Conservation (phyloP, 208 protist genomes). For the Naegleria fowleri region DNA sequence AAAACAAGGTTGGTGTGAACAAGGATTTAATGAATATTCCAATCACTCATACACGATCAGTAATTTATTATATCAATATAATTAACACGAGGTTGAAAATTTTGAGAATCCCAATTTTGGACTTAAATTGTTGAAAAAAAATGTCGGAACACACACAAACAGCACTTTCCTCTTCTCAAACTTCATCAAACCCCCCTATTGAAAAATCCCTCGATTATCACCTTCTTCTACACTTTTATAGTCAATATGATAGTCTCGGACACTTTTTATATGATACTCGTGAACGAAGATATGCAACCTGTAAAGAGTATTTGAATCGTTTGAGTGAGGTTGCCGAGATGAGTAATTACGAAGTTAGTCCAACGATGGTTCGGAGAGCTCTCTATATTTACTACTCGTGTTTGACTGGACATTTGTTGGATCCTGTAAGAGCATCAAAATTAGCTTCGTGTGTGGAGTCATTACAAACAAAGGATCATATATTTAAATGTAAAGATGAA, state of each 20-base stretch:
- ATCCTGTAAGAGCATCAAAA: neutral
- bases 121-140: neutral
- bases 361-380: neutral
- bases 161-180: too few species aligned
- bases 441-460: neutral
- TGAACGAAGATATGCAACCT: neutral
- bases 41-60: too few species aligned
- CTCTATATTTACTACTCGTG: constrained; percentile 1
- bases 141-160: neutral
- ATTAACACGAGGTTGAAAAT: too few species aligned
- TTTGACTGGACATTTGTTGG: neutral
- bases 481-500: constrained; percentile 16
- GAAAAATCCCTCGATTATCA: neutral
- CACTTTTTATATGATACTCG: neutral
- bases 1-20: too few species aligned
- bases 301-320: neutral
- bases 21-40: too few species aligned
- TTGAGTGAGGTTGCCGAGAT: neutral
- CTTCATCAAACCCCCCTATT: neutral
- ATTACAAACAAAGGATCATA: neutral
- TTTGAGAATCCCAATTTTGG: too few species aligned
- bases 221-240: neutral
- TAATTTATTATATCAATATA: too few species aligned
- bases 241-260: neutral
- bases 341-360: neutral